Conservation (phyloP, 2,329 filamentous ascomycete species). For the Aspergillus quadrilineatus region DNA sequence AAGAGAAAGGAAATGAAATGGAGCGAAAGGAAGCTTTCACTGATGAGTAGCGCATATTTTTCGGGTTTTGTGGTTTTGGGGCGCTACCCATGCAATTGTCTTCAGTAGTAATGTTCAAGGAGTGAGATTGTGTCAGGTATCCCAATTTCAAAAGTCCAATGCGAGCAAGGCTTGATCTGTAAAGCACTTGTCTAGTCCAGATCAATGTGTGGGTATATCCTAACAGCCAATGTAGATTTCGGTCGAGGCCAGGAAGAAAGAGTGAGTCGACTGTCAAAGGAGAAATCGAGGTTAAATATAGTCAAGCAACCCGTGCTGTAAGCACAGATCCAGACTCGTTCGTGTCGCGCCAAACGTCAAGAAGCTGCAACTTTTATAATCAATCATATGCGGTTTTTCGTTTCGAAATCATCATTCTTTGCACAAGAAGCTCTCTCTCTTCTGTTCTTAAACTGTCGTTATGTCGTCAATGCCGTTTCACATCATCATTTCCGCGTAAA, state of each 20-base stretch:
- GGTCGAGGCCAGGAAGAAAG: background rate
- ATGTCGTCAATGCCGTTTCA: constrained; percentile 33
- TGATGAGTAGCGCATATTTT: background rate
- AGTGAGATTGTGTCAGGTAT: constrained; percentile 2
- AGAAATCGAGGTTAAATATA: background rate
- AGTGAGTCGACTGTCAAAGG: background rate
- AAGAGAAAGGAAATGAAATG: constrained; percentile 4
- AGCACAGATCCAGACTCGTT: constrained; percentile 6
- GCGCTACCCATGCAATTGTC: background rate
- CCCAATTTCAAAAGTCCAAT: background rate
- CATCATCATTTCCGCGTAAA: constrained; percentile 28
- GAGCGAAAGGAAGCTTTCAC: constrained; percentile 9
- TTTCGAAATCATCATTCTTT: constrained; percentile 13
- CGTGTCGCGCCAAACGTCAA: constrained; percentile 6
- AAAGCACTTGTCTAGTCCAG: background rate
- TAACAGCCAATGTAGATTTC: background rate
- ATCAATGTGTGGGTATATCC: background rate
- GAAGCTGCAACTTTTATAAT: constrained; percentile 12
- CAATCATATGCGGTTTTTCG: constrained; percentile 10
- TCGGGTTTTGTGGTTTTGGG: background rate
- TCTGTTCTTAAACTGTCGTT: constrained; percentile 17
- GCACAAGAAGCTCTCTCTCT: constrained; percentile 10
- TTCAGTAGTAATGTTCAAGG: constrained; percentile 12
- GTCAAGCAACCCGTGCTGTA: constrained; percentile 2
- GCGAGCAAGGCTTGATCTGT: background rate